Base-by-base conservation (phyloP, 2,329 filamentous ascomycete genomes). In the Ceratocystis smalleyi region DNA sequence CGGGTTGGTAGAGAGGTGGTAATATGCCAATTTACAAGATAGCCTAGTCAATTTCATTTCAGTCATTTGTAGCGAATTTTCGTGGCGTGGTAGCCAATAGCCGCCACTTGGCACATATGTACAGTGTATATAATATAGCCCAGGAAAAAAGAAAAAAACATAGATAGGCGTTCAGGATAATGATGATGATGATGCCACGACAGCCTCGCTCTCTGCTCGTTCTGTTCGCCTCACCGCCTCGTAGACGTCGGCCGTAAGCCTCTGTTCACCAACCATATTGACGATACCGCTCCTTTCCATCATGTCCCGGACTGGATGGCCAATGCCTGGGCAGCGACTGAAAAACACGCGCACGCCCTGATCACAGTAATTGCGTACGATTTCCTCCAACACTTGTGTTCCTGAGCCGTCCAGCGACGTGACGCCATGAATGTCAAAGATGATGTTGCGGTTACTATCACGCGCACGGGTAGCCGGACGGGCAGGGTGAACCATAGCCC, bases 401-500 rank as follows among this genome's bases (percentile, higher is more conserved):
- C 92, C 94, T 0, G 91, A 95, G 5, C 91, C 94, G 72, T 99
- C 94, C 70, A 99, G 85, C 32, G 87, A 88, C 0, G 91, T 96
- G 2, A 99, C 94, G n/a, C 94, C 94, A 69, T 97, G 92, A 6
- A 97, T 91, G 72, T 99, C 94, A 71, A 99, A 97, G 67, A 99
- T 91, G 73, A 99, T 80, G 71, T 96, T 96, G 69, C 85, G 83
- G 72, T 96, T 96, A 70, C 89, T 85, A 67, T 92, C 87, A n/a
- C 84, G 81, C 30, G 81, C 78, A 3, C 91, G 82, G 15, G 95
- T 79, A 2, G 88, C 82, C 0, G 94, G 94, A 19, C 96, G 78
- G 0, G 91, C 91, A 0, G 94, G 94, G 70, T 97, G 94, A 0
- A 89, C 90, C 63, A 82, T 79, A 0, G 90, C 92, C n/a, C 94